Evolutionary conservation across 495 filamentous ascomycete genomes (phyloP).

Genomic region (Neurospora tetraspora): DNA sequence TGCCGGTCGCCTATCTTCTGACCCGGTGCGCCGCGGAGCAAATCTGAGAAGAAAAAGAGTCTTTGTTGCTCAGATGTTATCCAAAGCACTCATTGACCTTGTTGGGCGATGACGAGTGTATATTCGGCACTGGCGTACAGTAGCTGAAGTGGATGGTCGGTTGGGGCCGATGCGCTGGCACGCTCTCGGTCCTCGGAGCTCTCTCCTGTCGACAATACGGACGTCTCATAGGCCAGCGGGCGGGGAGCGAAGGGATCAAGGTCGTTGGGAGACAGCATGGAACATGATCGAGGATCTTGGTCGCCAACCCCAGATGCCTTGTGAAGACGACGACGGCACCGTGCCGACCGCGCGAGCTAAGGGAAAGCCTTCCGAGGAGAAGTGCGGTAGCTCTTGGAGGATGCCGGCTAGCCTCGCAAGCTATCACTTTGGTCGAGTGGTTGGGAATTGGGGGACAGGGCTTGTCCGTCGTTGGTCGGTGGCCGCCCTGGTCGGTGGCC

Average conservation of each 20-base stretch:
- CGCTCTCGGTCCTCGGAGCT: background rate
- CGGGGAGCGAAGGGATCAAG: background rate
- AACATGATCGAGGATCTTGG: background rate
- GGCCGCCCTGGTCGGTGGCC: background rate
- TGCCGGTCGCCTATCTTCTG: background rate
- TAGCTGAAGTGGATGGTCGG: background rate
- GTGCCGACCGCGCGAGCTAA: background rate
- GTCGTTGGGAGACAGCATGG: background rate
- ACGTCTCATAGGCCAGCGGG: background rate
- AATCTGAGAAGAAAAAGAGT: background rate
- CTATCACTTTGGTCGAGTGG: background rate
- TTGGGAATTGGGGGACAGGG: background rate
- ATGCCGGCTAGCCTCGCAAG: background rate
- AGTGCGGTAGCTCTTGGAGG: background rate
- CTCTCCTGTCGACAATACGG: background rate
- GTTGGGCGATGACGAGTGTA: background rate
- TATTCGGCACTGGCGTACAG: background rate
- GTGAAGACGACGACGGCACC: background rate
- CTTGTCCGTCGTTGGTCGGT: background rate
- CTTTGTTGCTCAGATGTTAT: background rate
- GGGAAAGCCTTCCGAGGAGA: background rate
- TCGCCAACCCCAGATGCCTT: background rate
- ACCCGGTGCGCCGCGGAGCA: background rate
- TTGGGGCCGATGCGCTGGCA: background rate
- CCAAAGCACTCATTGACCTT: background rate